Conservation (phyloP, 1,284 basidiomycete species). For the Ustanciosporium gigantosporum region DNA sequence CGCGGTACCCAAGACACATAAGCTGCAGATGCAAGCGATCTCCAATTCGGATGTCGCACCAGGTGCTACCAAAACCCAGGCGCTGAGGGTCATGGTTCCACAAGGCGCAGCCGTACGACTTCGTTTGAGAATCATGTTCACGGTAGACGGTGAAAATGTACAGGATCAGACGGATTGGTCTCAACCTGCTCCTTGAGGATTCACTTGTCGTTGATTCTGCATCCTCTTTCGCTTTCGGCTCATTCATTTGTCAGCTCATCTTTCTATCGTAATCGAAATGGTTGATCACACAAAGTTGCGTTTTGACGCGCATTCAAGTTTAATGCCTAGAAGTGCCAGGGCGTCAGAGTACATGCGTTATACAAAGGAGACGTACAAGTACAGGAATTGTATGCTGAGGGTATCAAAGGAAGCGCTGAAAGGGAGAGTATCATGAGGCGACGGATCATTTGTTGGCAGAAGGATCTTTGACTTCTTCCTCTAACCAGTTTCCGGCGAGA, state of each 20-base stretch:
- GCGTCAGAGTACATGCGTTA: no score
- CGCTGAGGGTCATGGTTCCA: constrained; percentile 87
- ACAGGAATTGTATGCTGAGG: no score
- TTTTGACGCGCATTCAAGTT: no score
- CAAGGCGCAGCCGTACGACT: constrained; percentile 80
- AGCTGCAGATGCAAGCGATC: constrained; percentile 97
- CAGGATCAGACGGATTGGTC: constrained; percentile 89
- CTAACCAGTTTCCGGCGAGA: constrained; percentile 75
- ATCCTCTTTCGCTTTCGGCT: background rate
- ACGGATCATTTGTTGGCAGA: no score
- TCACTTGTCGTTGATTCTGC: constrained; percentile 2
- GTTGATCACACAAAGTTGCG: no score
- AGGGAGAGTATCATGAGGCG: no score
- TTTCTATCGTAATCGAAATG: no score
- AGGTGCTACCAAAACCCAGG: constrained; percentile 85
- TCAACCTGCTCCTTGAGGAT: no score
- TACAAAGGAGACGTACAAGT: no score
- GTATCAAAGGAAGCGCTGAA: background rate
- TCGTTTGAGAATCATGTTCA: constrained; percentile 81
- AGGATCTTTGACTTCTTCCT: constrained; percentile 65
- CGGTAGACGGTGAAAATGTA: constrained; percentile 67
- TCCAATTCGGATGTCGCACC: constrained; percentile 78
- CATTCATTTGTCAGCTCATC: no score
- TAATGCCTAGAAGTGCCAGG: no score
- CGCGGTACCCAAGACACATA: constrained; percentile 96